Evolutionary conservation across 202 grass and related monocot genomes (phyloP).

Genomic region (Cymbopogon flexuosus): DNA sequence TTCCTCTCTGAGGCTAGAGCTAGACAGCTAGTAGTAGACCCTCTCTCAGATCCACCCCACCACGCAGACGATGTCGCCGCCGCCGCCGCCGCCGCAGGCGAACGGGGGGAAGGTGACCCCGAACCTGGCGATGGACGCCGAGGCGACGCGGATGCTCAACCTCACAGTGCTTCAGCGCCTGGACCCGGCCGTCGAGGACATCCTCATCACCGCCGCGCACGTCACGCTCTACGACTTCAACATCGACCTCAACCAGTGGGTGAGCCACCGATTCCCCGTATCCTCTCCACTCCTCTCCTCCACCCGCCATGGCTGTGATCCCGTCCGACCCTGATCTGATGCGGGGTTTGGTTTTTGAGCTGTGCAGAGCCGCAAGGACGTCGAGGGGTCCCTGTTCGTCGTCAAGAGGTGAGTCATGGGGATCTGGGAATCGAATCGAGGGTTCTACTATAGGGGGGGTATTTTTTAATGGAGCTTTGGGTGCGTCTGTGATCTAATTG

Average conservation of each 20-base stretch:
- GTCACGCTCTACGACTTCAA: constrained; percentile 89
- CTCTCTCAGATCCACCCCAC: too few relatives aligned
- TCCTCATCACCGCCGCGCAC: constrained; percentile 76
- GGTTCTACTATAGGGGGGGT: not conserved
- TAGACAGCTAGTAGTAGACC: too few relatives aligned
- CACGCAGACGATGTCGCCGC: too few relatives aligned
- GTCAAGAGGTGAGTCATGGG: constrained; percentile 61
- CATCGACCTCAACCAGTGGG: constrained; percentile 75
- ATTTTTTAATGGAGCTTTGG: too few relatives aligned
- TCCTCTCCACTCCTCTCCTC: too few relatives aligned
- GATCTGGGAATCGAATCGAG: not conserved
- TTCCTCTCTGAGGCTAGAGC: too few relatives aligned
- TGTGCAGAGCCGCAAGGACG: constrained; percentile 89
- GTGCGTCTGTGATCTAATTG: not conserved
- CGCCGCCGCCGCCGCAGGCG: too few relatives aligned
- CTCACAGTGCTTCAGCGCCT: constrained; percentile 76
- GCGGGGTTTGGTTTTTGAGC: not conserved
- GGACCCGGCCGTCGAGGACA: constrained; percentile 79
- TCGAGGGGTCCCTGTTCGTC: constrained; percentile 83
- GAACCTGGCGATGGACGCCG: too few relatives aligned
- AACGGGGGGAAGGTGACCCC: too few relatives aligned
- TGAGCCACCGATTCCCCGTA: not conserved
- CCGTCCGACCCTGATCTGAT: constrained; percentile 3
- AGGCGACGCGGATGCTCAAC: constrained; percentile 56
- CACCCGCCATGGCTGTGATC: not conserved